Evolutionary conservation across 2,329 filamentous ascomycete species (phyloP).

Genomic region (Cladophialophora chaetospira): DNA sequence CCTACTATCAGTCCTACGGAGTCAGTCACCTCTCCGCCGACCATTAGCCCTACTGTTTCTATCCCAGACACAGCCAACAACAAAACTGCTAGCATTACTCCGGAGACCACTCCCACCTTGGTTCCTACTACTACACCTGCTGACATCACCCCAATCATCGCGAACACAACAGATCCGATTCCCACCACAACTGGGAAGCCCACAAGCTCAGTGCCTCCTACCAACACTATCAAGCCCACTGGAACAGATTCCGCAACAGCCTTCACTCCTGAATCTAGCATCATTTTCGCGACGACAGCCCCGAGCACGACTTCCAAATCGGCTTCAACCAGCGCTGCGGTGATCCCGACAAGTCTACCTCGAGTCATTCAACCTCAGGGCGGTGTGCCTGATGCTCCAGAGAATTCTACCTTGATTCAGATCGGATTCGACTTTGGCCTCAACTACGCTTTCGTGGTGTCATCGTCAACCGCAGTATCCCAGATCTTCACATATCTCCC

Average conservation of each 20-base stretch:
- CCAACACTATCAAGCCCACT: conserved; percentile 43
- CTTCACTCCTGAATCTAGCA: conserved; percentile 38
- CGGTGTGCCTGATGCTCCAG: conserved; percentile 58
- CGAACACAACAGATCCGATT: conserved; percentile 24
- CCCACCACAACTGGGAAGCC: conserved; percentile 8
- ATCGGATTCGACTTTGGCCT: conserved; percentile 79
- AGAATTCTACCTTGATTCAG: conserved; percentile 72
- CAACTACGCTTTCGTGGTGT: conserved; percentile 81
- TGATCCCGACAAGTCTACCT: conserved; percentile 68
- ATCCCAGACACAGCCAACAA: conserved; percentile 3
- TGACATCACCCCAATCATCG: conserved; percentile 28
- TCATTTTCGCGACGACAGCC: conserved; percentile 35
- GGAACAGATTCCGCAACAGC: conserved; percentile 49
- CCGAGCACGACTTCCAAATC: conserved; percentile 35
- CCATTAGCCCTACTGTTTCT: background rate
- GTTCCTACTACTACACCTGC: conserved; percentile 16
- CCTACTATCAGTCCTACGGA: conserved; percentile 6
- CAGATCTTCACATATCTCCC: conserved; percentile 86
- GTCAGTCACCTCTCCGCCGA: background rate
- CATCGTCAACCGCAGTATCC: conserved; percentile 68
- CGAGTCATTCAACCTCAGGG: conserved; percentile 72
- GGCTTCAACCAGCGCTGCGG: conserved; percentile 46
- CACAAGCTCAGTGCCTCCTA: conserved; percentile 18
- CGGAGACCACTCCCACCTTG: conserved; percentile 2
- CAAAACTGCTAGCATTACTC: background rate